Evolutionary conservation across 2,329 filamentous ascomycete genomes (phyloP).

Genomic region (Mollisiaceae sp.): DNA sequence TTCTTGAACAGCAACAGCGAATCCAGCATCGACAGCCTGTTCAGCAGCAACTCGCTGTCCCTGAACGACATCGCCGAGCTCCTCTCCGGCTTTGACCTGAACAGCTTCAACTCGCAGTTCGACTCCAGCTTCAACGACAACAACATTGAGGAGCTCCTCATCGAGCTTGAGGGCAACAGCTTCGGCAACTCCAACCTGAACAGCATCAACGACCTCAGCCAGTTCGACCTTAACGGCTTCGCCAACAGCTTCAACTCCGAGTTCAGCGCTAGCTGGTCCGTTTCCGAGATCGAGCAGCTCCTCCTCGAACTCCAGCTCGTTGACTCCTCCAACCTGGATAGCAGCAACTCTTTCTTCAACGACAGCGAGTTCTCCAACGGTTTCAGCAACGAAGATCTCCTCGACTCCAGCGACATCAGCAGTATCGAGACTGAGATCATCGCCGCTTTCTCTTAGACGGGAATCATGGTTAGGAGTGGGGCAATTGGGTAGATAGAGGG

Average conservation of each 20-base stretch:
- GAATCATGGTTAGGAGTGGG: neutral
- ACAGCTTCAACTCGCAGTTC: conserved; percentile 23
- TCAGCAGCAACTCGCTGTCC: conserved; percentile 21
- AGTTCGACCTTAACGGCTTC: conserved; percentile 21
- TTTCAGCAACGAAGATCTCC: neutral
- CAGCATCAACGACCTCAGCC: conserved; percentile 13
- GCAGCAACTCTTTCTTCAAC: conserved; percentile 1
- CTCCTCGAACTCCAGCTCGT: conserved; percentile 19
- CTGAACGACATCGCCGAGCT: conserved; percentile 22
- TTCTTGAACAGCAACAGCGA: conserved; percentile 6
- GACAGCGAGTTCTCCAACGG: neutral
- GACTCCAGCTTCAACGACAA: conserved; percentile 15
- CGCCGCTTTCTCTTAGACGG: neutral
- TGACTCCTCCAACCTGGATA: neutral
- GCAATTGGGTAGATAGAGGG: neutral
- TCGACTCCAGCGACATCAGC: conserved; percentile 1
- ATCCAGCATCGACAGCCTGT: conserved; percentile 12
- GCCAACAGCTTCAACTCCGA: conserved; percentile 18
- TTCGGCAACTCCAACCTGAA: conserved; percentile 22
- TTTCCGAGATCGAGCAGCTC: conserved; percentile 17
- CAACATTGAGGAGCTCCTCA: conserved; percentile 15
- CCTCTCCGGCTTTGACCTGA: conserved; percentile 19
- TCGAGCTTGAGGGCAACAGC: conserved; percentile 16
- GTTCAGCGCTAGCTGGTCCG: conserved; percentile 19
- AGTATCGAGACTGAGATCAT: neutral